phyloP scores from a whole-genome alignment of 108 stramenopile genomes.

The Skeletonema tropicum region DNA sequence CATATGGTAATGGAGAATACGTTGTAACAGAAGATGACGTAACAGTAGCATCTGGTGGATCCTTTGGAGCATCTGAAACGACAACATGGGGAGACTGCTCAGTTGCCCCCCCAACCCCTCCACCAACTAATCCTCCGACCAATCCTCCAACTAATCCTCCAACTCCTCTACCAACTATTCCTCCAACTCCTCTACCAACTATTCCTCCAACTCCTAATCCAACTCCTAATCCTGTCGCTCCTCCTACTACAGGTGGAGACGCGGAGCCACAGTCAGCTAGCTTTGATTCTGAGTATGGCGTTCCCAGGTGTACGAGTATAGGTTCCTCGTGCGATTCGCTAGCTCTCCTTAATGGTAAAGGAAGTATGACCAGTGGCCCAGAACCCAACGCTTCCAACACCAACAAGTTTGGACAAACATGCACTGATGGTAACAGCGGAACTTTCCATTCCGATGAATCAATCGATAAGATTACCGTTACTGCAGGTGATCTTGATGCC shows the following conservation, averaged over 20 bases:
- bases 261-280: constrained; percentile 6
- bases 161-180: background rate
- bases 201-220: background rate
- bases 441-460: constrained; percentile 24
- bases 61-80: too few relatives aligned
- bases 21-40: too few relatives aligned
- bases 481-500: background rate
- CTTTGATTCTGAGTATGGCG: constrained; percentile 16
- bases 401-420: background rate
- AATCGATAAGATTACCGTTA: constrained; percentile 26
- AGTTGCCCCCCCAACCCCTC: too few relatives aligned
- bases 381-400: constrained; percentile 22
- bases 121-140: too few relatives aligned
- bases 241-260: background rate
- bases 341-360: constrained; percentile 18
- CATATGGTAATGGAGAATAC: too few relatives aligned
- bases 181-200: background rate
- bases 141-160: background rate
- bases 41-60: too few relatives aligned
- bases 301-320: constrained; percentile 9
- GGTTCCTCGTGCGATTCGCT: constrained; percentile 10
- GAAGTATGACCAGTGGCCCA: constrained; percentile 1
- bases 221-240: background rate
- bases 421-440: constrained; percentile 21
- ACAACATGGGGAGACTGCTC: too few relatives aligned